A percentile compares a stretch with the other conserved stretches of the same genome.
Evolutionary conservation across 2,329 filamentous ascomycete species (phyloP).

Genomic region (Blastomyces gilchristii): DNA sequence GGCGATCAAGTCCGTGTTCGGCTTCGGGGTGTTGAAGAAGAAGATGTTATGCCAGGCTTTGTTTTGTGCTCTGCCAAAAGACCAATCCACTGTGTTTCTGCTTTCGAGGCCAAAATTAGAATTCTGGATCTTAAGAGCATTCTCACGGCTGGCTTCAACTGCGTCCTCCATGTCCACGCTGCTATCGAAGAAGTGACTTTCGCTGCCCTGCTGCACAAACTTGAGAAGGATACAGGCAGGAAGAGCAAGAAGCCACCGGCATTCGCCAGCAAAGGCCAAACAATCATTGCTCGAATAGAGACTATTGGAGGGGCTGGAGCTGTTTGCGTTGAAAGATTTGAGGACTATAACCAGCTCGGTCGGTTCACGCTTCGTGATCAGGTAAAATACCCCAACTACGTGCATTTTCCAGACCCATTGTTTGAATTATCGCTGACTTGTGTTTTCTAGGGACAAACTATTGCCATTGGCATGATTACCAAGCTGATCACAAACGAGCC

Average conservation of each 20-base stretch:
- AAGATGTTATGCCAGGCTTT: constrained; percentile 90
- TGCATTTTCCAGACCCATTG: constrained; percentile 13
- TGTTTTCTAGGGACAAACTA: constrained; percentile 73
- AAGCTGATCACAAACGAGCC: constrained; percentile 56
- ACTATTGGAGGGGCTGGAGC: constrained; percentile 74
- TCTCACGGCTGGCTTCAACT: constrained; percentile 90
- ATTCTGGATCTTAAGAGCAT: constrained; percentile 93
- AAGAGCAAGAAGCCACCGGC: constrained; percentile 90
- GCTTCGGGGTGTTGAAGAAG: constrained; percentile 90
- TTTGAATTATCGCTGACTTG: constrained; percentile 12
- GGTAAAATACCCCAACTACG: constrained; percentile 40
- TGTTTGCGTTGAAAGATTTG: constrained; percentile 88
- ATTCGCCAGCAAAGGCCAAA: constrained; percentile 68
- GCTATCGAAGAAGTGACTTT: constrained; percentile 98
- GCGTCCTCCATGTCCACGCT: constrained; percentile 92
- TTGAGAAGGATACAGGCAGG: constrained; percentile 86
- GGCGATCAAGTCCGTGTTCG: constrained; percentile 92
- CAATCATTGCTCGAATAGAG: constrained; percentile 86
- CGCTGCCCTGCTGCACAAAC: constrained; percentile 73
- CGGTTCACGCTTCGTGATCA: constrained; percentile 83
- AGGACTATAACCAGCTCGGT: constrained; percentile 90
- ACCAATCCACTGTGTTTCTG: constrained; percentile 76
- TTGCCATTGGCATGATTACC: constrained; percentile 98
- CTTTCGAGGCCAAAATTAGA: constrained; percentile 93
- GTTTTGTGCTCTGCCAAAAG: constrained; percentile 93